Percentiles rank a stretch among this genome's conserved stretches.
Evolutionary conservation across 2,329 filamentous ascomycete species (phyloP).

Genomic region (Teratosphaeria destructans): DNA sequence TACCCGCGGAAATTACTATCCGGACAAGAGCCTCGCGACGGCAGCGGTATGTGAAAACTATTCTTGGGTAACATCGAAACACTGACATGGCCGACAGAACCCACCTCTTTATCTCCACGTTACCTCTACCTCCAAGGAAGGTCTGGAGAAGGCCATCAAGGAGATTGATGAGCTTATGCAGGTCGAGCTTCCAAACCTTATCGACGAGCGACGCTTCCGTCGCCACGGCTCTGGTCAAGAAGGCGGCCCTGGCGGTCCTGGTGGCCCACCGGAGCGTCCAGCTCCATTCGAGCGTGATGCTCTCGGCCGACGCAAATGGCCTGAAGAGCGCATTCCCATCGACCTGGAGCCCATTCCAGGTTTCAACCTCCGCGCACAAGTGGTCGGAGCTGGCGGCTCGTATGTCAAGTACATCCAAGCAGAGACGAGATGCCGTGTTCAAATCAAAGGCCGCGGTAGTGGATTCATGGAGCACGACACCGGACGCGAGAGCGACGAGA

Average conservation of each 20-base stretch:
- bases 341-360: slow-evolving; percentile 82
- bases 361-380: slow-evolving; percentile 92
- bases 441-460: slow-evolving; percentile 94
- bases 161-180: slow-evolving; percentile 95
- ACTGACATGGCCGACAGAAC: slow-evolving; percentile 11
- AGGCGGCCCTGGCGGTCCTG: background rate
- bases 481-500: slow-evolving; percentile 83
- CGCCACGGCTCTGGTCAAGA: slow-evolving; percentile 33
- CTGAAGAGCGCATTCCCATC: slow-evolving; percentile 88
- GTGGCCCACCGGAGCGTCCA: slow-evolving; percentile 35
- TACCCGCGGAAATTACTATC: slow-evolving; percentile 90
- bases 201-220: slow-evolving; percentile 87
- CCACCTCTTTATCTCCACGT: slow-evolving; percentile 92
- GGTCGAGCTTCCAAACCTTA: slow-evolving; percentile 86
- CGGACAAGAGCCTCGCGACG: slow-evolving; percentile 95
- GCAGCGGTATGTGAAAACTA: slow-evolving; percentile 60
- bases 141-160: slow-evolving; percentile 75
- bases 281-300: slow-evolving; percentile 68
- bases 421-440: slow-evolving; percentile 88
- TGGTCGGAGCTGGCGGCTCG: slow-evolving; percentile 85
- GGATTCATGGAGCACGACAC: slow-evolving; percentile 86
- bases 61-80: background rate
- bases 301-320: slow-evolving; percentile 94
- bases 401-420: slow-evolving; percentile 98
- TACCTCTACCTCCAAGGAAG: slow-evolving; percentile 82